Conservation (phyloP, 2,329 filamentous ascomycete species). For the Diaporthe vaccinii region DNA sequence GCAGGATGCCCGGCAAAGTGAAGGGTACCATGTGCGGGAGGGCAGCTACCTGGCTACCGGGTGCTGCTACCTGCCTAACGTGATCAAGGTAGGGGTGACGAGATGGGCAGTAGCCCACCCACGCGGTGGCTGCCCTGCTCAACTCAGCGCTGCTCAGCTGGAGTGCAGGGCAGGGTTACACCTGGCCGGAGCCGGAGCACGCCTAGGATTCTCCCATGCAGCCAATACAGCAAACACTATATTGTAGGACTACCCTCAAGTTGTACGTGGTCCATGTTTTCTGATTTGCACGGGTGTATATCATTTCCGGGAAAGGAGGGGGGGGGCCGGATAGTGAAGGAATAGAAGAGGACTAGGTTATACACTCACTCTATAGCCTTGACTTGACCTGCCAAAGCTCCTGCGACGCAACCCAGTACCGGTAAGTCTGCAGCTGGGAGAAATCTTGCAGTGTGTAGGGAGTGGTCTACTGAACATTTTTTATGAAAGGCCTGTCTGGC, state of each 20-base stretch:
- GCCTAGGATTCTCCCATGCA: not conserved
- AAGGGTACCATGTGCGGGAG: constrained; percentile 20
- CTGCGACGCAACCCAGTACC: not conserved
- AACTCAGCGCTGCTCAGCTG: not conserved
- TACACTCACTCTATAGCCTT: not conserved
- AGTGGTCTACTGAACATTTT: not conserved
- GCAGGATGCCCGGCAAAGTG: constrained; percentile 17
- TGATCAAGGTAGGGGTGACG: not conserved
- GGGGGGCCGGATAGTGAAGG: too few species aligned
- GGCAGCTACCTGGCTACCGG: constrained; percentile 1
- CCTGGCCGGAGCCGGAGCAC: not conserved
- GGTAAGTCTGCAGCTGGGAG: not conserved
- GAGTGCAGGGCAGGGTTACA: not conserved
- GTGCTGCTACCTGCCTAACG: not conserved
- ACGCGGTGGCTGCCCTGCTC: not conserved
- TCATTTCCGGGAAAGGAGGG: not conserved
- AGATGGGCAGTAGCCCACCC: not conserved
- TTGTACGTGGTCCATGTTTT: not conserved
- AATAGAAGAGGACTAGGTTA: not conserved
- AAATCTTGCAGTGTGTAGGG: not conserved
- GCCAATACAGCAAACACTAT: not conserved
- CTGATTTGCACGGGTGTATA: not conserved
- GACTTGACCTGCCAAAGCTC: not conserved
- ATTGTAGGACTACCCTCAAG: not conserved
- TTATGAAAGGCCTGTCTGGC: not conserved